Evolutionary conservation across 192 early-diverging fungal species (phyloP).

Genomic region (Bifiguratus adelaidae): DNA sequence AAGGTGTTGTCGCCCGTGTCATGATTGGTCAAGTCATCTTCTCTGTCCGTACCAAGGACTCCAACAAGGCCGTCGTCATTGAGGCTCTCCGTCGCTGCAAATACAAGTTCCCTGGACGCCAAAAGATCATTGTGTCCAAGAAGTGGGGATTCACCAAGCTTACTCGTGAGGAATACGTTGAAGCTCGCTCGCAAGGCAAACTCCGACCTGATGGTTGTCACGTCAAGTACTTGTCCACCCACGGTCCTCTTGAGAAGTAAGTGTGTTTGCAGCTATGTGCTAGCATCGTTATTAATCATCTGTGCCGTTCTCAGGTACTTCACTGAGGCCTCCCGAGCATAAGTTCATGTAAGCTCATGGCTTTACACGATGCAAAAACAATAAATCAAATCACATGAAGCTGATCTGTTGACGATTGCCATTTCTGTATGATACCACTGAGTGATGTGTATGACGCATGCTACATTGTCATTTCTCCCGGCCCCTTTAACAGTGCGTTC

Average conservation of each 20-base stretch:
- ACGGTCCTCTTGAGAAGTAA: slow-evolving; percentile 58
- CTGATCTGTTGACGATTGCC: no score
- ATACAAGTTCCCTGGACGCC: slow-evolving; percentile 99
- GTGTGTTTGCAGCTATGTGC: no score
- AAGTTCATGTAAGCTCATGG: no score
- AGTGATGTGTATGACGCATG: no score
- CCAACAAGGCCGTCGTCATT: slow-evolving; percentile 85
- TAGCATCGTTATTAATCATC: no score
- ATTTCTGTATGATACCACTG: no score
- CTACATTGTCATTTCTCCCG: no score
- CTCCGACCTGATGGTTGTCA: slow-evolving; percentile 90
- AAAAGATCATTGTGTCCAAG: slow-evolving; percentile 98
- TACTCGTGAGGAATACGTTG: slow-evolving; percentile 81
- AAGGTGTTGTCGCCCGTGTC: slow-evolving; percentile 91
- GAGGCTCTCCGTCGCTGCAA: slow-evolving; percentile 86
- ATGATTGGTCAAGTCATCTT: slow-evolving; percentile 97
- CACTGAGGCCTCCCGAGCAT: no score
- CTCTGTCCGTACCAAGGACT: slow-evolving; percentile 92
- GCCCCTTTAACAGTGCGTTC: no score
- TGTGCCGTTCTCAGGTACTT: no score
- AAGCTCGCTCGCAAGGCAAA: slow-evolving; percentile 56
- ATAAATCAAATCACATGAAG: no score
- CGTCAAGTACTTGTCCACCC: slow-evolving; percentile 87
- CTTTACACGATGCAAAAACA: no score
- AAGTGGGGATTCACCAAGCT: slow-evolving; percentile 99